phyloP scores from a whole-genome alignment of 2,329 filamentous ascomycete genomes.

The Alternaria metachromatica region DNA sequence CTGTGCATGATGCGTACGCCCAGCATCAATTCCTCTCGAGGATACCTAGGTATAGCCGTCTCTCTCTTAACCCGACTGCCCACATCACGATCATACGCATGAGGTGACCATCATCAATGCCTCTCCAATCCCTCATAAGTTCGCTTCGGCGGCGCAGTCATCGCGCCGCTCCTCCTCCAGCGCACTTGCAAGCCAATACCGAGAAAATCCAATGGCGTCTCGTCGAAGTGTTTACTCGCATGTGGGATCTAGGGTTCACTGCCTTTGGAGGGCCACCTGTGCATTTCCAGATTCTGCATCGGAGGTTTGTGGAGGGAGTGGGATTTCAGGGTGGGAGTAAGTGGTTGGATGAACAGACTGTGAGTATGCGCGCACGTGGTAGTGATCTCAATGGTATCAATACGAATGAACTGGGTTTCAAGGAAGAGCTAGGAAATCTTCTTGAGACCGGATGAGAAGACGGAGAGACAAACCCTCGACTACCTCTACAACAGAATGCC shows the following conservation, averaged over 20 bases:
- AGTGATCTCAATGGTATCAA: fast-evolving
- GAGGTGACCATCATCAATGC: slow-evolving; percentile 8
- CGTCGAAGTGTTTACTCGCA: slow-evolving; percentile 34
- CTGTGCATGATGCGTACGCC: neutral
- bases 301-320: slow-evolving; percentile 64
- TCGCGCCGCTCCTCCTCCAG: slow-evolving; percentile 6
- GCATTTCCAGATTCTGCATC: slow-evolving; percentile 72
- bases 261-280: slow-evolving; percentile 72
- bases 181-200: slow-evolving; percentile 19
- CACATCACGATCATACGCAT: neutral
- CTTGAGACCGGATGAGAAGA: neutral
- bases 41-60: too few relatives aligned
- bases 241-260: slow-evolving; percentile 69
- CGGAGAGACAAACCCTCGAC: neutral
- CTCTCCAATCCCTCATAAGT: slow-evolving; percentile 29
- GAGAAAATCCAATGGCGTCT: slow-evolving; percentile 32
- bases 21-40: neutral
- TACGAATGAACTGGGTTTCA: neutral
- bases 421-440: neutral
- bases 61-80: too few relatives aligned
- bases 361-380: slow-evolving; percentile 39
- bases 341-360: slow-evolving; percentile 75
- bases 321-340: slow-evolving; percentile 57
- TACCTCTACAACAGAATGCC: neutral
- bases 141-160: slow-evolving; percentile 26